These are phyloP conservation scores for Penicillium sp. DNA, from an alignment of 2,329 filamentous ascomycete species.

Conservation along the genomic window DNA sequence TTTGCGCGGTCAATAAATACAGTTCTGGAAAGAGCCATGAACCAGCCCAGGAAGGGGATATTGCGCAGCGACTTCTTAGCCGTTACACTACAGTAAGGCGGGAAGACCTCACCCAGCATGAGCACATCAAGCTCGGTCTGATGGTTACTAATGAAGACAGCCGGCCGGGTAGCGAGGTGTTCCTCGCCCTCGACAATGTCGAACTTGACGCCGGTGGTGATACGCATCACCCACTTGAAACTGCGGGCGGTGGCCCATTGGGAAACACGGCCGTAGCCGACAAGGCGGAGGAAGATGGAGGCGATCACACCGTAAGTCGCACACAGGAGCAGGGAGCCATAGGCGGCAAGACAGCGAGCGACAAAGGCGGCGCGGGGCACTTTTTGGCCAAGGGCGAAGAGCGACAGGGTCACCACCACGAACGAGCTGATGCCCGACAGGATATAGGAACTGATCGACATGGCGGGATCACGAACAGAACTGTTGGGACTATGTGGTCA, in stretches of 20 bases:
- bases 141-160: constrained; percentile 91
- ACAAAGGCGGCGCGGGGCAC: constrained; percentile 46
- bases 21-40: constrained; percentile 81
- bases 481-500: constrained; percentile 23
- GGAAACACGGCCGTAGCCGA: constrained; percentile 71
- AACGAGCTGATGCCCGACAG: constrained; percentile 63
- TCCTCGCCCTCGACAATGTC: constrained; percentile 65
- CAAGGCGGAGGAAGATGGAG: constrained; percentile 66
- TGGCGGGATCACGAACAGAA: constrained; percentile 29
- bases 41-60: constrained; percentile 88
- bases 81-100: constrained; percentile 86
- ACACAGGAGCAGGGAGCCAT: constrained; percentile 45
- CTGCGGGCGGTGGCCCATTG: constrained; percentile 80
- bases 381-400: constrained; percentile 44
- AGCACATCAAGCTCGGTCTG: constrained; percentile 94
- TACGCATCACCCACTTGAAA: constrained; percentile 77
- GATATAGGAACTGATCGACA: constrained; percentile 63
- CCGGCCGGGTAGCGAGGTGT: constrained; percentile 68
- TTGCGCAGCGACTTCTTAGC: constrained; percentile 81
- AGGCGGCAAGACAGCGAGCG: constrained; percentile 48
- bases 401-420: constrained; percentile 56
- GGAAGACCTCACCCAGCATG: constrained; percentile 85
- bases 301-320: constrained; percentile 74
- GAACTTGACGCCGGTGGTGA: constrained; percentile 75
- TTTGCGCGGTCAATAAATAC: constrained; percentile 96